phyloP scores from a whole-genome alignment of 2,329 filamentous ascomycete species.

The Hypoxylon sp. region DNA sequence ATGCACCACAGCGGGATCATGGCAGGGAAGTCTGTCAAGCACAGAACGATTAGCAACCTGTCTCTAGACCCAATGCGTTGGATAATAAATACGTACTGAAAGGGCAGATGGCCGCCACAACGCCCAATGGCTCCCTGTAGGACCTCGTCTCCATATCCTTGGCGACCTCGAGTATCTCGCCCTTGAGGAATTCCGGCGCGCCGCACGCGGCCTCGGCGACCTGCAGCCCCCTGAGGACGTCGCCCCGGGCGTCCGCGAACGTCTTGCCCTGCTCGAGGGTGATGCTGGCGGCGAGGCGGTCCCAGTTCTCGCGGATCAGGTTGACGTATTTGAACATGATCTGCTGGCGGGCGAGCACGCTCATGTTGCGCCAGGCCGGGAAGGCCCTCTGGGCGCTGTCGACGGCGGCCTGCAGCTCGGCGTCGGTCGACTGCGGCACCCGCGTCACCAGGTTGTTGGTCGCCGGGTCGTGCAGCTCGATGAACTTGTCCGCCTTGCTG shows the following conservation, averaged over 20 bases:
- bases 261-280: constrained; percentile 91
- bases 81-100: constrained; percentile 69
- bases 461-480: constrained; percentile 82
- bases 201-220: constrained; percentile 84
- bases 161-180: constrained; percentile 83
- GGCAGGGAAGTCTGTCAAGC: constrained; percentile 77
- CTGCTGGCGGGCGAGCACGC: constrained; percentile 77
- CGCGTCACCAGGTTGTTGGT: constrained; percentile 87
- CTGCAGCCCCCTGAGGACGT: constrained; percentile 82
- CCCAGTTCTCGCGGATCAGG: constrained; percentile 84
- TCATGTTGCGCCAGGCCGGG: constrained; percentile 75
- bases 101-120: constrained; percentile 84
- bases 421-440: constrained; percentile 82
- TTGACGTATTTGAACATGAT: constrained; percentile 88
- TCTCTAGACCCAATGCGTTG: neutral
- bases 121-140: constrained; percentile 82
- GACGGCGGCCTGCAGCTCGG: constrained; percentile 77
- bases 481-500: constrained; percentile 74
- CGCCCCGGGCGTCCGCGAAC: constrained; percentile 81
- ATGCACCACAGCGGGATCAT: constrained; percentile 96
- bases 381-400: constrained; percentile 80
- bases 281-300: constrained; percentile 83
- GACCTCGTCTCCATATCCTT: constrained; percentile 90
- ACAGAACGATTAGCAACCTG: constrained; percentile 18
- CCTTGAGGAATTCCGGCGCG: constrained; percentile 82